A percentile compares a stretch with the other conserved stretches of the same genome.
Evolutionary conservation across 306 rosid genomes (phyloP).

Genomic region (Dicorynia guianensis): DNA sequence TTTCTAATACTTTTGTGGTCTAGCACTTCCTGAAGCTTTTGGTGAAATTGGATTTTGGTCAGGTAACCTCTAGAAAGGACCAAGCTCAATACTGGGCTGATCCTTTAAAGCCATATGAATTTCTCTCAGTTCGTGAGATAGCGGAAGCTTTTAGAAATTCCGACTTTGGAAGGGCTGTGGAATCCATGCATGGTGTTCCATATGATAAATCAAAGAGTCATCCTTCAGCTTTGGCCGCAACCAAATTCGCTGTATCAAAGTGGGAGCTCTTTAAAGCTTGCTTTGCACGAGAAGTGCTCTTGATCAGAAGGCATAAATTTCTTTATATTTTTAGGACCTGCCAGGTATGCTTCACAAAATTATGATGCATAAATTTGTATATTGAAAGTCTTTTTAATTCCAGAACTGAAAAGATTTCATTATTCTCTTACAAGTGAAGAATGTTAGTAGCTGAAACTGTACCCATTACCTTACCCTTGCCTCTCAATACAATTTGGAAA

Average conservation of each 20-base stretch:
- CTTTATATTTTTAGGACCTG: slow-evolving; percentile 80
- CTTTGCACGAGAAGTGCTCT: slow-evolving; percentile 65
- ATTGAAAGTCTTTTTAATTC: slow-evolving; percentile 10
- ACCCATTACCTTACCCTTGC: background rate
- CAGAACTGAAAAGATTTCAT: slow-evolving; percentile 5
- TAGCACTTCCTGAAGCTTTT: slow-evolving; percentile 10
- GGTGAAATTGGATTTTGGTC: slow-evolving; percentile 33
- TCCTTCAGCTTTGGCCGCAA: slow-evolving; percentile 69
- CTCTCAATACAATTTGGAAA: background rate
- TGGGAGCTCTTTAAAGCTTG: slow-evolving; percentile 72
- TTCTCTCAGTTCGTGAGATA: slow-evolving; percentile 66
- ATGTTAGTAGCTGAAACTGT: slow-evolving; percentile 16
- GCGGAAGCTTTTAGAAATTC: slow-evolving; percentile 74
- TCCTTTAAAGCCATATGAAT: slow-evolving; percentile 68
- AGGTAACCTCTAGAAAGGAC: slow-evolving; percentile 90
- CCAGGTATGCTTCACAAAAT: slow-evolving; percentile 62
- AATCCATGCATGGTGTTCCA: slow-evolving; percentile 50
- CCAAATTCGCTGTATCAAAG: slow-evolving; percentile 63
- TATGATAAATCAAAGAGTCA: slow-evolving; percentile 63
- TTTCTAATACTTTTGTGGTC: slow-evolving; percentile 18
- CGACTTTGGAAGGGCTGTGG: slow-evolving; percentile 61
- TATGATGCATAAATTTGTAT: slow-evolving; percentile 16
- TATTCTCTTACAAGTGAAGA: background rate
- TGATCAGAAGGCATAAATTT: slow-evolving; percentile 72
- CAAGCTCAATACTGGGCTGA: slow-evolving; percentile 94